Conservation (phyloP, 805 yeast genomes). For the Debaryomyces prosopidis region DNA sequence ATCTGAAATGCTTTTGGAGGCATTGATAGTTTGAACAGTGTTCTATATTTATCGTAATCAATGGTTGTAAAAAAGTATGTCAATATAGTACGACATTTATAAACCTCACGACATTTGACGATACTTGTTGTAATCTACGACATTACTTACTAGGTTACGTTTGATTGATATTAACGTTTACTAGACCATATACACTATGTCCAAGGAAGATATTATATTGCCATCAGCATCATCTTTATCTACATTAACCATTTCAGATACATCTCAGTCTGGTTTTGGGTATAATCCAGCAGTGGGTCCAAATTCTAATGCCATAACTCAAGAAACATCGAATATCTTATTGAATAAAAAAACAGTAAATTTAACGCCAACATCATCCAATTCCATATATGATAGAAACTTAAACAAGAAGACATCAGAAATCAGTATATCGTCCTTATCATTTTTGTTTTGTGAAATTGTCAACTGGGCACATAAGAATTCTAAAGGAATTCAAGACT, state of each 20-base stretch:
- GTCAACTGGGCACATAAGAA: slow-evolving; percentile 63
- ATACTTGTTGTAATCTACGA: neutral
- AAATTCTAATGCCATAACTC: slow-evolving; percentile 36
- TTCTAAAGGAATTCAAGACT: slow-evolving; percentile 67
- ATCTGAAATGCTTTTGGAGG: neutral
- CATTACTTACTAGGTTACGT: neutral
- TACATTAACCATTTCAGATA: slow-evolving; percentile 28
- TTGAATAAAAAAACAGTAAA: slow-evolving; percentile 30
- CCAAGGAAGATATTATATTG: slow-evolving; percentile 26
- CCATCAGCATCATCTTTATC: slow-evolving; percentile 31
- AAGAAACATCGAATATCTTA: slow-evolving; percentile 36
- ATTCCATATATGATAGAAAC: slow-evolving; percentile 67
- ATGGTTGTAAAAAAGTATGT: neutral
- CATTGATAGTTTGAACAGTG: too few species aligned
- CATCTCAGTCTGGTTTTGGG: slow-evolving; percentile 36
- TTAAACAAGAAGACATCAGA: slow-evolving; percentile 62
- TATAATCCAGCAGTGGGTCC: slow-evolving; percentile 47
- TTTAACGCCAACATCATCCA: slow-evolving; percentile 34
- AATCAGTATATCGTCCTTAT: slow-evolving; percentile 64
- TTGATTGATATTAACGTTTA: neutral
- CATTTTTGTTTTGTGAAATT: slow-evolving; percentile 69
- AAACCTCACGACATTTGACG: neutral
- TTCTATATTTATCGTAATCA: neutral
- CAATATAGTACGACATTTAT: neutral
- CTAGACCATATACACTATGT: slow-evolving; percentile 4